Percentiles rank a stretch among this genome's conserved stretches.
These are phyloP conservation scores for Pichia californica DNA, from an alignment of 805 yeast species.

Conservation along the genomic window DNA sequence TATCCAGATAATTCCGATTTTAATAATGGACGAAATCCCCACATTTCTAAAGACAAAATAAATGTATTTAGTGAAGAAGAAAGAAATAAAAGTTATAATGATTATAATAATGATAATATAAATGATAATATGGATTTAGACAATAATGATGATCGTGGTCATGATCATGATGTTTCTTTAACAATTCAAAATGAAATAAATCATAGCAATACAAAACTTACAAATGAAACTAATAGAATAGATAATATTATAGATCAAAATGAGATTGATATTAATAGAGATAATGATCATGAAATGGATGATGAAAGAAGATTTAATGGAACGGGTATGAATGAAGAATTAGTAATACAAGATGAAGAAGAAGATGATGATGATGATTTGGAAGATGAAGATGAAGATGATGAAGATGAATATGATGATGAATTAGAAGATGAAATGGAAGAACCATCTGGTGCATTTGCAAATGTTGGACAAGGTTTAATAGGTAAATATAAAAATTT, in stretches of 20 bases:
- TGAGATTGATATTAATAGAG: no score
- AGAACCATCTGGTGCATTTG: constrained; percentile 31
- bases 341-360: constrained; percentile 12
- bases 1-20: no score
- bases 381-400: constrained; percentile 26
- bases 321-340: no score
- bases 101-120: not conserved
- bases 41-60: no score
- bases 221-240: no score
- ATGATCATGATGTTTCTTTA: constrained; percentile 17
- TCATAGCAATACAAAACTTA: no score
- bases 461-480: constrained; percentile 90
- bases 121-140: not conserved
- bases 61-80: no score
- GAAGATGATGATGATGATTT: constrained; percentile 18
- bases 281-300: constrained; percentile 13
- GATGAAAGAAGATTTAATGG: constrained; percentile 11
- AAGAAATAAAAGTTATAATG: not conserved
- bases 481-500: constrained; percentile 73
- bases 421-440: constrained; percentile 28
- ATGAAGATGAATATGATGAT: constrained; percentile 19
- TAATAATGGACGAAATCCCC: no score
- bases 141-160: constrained; percentile 2
- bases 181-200: no score
- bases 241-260: no score